Evolutionary conservation across 2,329 filamentous ascomycete genomes (phyloP), one percentile per base, ranked within the genome.

Genomic region (Clonostachys rosea): DNA sequence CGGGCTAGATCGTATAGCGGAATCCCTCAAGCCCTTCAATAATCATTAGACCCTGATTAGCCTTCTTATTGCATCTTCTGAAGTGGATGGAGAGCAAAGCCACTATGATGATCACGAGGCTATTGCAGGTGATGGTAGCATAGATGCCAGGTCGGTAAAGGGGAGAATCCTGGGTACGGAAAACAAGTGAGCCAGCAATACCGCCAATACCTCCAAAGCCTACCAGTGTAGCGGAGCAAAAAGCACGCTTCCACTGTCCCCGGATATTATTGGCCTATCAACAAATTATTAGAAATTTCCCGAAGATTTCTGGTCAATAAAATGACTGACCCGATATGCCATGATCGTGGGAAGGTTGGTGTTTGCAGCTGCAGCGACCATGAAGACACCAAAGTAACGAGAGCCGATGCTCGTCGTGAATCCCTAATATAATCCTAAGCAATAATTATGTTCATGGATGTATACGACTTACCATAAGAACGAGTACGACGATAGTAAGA

Each of bases 231-330:
- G 54, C 56, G 7, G 48, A 51, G 35, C 51, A 53, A 36, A 59
- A 54, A 3, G 56, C 54, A 3, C 56, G 50, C 45, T 57, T 56
- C 51, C 53, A 57, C 34, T 59, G 57, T 6, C 55, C 54, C 6
- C 53, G 51, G 35, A 59, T 54, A 33, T 59, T 59, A 45, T 58
- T 58, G 2, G 53, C 46, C 24, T 30, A 30, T 10, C 3, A 2
- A 30, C 3, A 8, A 8, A 30, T 30, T 30, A 30, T 10, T 6
- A 30, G 8, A 9, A 10, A 5, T 10, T 30, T 9, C 6, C 24
- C 20, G 3, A 30, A 30, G 2, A 30, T 4, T 30, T 30, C 9
- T 2, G 1, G 3, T 30, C 9, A 30, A 30, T 30, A 2, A 30
- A 10, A 30, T 30, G 5, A 30, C 24, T 30, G 9, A 30, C 24